phyloP scores from a whole-genome alignment of 805 yeast species.

The Candida morakotiae region DNA sequence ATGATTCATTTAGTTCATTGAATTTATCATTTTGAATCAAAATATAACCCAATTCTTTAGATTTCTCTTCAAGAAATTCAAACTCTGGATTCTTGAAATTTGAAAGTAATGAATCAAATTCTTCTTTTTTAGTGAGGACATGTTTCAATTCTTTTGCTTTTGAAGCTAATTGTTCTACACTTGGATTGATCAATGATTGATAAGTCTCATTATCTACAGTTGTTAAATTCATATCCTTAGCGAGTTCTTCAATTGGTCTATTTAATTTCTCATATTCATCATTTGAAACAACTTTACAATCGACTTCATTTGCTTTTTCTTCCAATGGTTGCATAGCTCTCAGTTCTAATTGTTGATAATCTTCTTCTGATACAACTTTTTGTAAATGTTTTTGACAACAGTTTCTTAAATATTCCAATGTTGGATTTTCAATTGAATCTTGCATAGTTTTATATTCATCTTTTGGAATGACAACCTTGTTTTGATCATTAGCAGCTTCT shows the following conservation, averaged over 20 bases:
- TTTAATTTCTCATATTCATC: constrained; percentile 13
- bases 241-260: constrained; percentile 23
- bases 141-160: constrained; percentile 18
- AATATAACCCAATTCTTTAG: constrained; percentile 38
- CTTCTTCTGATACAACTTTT: constrained; percentile 8
- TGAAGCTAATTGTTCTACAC: constrained; percentile 22
- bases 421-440: constrained; percentile 18
- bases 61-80: constrained; percentile 8
- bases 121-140: constrained; percentile 16
- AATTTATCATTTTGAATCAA: constrained; percentile 10
- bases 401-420: constrained; percentile 22
- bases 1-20: constrained; percentile 4
- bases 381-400: constrained; percentile 10
- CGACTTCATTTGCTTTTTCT: constrained; percentile 11
- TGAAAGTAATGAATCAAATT: constrained; percentile 9
- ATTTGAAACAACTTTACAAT: constrained; percentile 10
- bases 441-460: constrained; percentile 8
- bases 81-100: constrained; percentile 9
- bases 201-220: constrained; percentile 7
- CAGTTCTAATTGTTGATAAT: constrained; percentile 9
- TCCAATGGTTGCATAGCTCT: constrained; percentile 11
- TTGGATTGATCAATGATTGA: constrained; percentile 16
- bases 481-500: constrained; percentile 17
- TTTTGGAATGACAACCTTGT: constrained; percentile 13
- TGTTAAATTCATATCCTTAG: constrained; percentile 12